Evolutionary conservation across 2,329 filamentous ascomycete species (phyloP).

Genomic region (Cladophialophora yegresii): DNA sequence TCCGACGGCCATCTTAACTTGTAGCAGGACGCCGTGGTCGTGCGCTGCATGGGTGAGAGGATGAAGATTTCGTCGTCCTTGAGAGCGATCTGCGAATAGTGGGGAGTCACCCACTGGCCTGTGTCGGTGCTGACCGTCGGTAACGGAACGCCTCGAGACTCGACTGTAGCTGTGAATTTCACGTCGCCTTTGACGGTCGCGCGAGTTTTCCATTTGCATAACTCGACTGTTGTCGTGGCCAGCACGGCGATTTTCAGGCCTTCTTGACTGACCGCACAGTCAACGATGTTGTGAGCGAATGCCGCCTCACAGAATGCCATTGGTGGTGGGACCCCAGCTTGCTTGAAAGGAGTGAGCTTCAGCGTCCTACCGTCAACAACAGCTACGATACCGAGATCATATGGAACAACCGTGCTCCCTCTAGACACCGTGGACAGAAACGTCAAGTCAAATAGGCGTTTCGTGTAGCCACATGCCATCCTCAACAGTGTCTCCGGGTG

Average conservation of each 20-base stretch:
- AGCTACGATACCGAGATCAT: slow-evolving; percentile 76
- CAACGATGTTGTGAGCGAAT: slow-evolving; percentile 64
- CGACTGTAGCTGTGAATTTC: slow-evolving; percentile 50
- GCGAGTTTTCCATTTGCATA: slow-evolving; percentile 68
- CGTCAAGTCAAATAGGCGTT: slow-evolving; percentile 22
- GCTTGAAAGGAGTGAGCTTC: slow-evolving; percentile 81
- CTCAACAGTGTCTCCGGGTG: slow-evolving; percentile 81
- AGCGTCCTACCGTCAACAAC: slow-evolving; percentile 81
- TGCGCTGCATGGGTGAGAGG: slow-evolving; percentile 41
- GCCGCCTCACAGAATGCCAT: slow-evolving; percentile 80
- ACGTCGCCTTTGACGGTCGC: slow-evolving; percentile 52
- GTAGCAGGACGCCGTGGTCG: slow-evolving; percentile 40
- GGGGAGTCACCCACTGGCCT: slow-evolving; percentile 1
- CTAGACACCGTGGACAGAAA: slow-evolving; percentile 44
- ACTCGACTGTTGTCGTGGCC: slow-evolving; percentile 64
- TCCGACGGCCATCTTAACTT: slow-evolving; percentile 16
- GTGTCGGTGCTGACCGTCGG: not conserved
- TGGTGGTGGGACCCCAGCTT: slow-evolving; percentile 85
- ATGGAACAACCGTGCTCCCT: slow-evolving; percentile 68
- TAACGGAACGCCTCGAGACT: slow-evolving; percentile 29
- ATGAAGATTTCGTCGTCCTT: slow-evolving; percentile 48
- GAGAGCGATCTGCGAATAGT: slow-evolving; percentile 51
- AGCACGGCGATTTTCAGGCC: slow-evolving; percentile 71
- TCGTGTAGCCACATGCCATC: slow-evolving; percentile 58
- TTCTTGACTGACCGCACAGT: slow-evolving; percentile 70